Base-by-base conservation (phyloP, 2,329 filamentous ascomycete genomes). In the Beauveria brongniartii region DNA sequence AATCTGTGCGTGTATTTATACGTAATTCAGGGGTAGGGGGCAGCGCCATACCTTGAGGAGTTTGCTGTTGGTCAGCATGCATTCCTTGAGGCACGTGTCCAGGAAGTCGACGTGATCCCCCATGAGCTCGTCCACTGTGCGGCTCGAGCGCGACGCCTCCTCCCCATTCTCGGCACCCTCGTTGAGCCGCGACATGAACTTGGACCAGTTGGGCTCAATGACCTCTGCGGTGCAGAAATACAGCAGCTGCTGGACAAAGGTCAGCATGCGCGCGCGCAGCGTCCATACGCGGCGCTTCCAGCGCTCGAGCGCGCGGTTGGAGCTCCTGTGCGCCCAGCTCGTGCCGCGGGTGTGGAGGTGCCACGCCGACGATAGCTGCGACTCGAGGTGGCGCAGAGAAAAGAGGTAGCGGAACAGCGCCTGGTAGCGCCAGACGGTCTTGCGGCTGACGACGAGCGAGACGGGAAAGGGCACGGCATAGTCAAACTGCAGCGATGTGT, bases 161-260 rank as follows among this genome's bases (percentile, higher is more conserved):
- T 72, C 67, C 8, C 65, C 64, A 9, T 64, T 63, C 5, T 67
- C 60, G 5, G 63, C 63, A 14, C 79, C 77, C 61, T 84, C 82
- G 63, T 81, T 82, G 6, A 97, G 80, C 37, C 91, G 82, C n/a
- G 88, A 85, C 91, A 97, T 97, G 63, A 99, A 85, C 53, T 87
- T 89, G 66, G 91, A 86, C 94, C 94, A 99, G 73, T 97, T 97
- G 3, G 93, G 94, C 73, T 99, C 94, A 59, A 99, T 95, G 59
- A 99, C 94, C 74, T 99, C 94, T 1, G 91, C 87, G 0, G 94
- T 97, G 75, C 92, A 97, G 72, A 96, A 99, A 74, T 97, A 99
- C 6, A 97, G 82, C 43, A 97, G 80, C 72, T 99, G 94, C 74
- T 99, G 94, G 2, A 97, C 91, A 70, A 97, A 99, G 9, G 96